A percentile compares a stretch with the other conserved stretches of the same genome.
These are phyloP conservation scores for Eucalyptus curtisii DNA, from an alignment of 345 rosid species.

Conservation along the genomic window DNA sequence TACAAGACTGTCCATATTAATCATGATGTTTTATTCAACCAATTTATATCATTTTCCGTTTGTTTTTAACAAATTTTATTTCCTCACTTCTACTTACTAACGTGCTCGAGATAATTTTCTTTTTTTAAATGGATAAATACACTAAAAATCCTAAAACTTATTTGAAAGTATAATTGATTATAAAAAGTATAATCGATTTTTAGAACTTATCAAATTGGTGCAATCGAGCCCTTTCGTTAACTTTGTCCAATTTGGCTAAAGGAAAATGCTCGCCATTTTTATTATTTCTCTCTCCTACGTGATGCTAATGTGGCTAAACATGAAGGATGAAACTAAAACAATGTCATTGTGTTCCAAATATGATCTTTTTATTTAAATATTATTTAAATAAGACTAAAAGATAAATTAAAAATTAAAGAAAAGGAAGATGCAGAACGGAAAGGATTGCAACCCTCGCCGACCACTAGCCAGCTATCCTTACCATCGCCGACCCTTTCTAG, in stretches of 20 bases:
- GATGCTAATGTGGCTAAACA: too few species aligned
- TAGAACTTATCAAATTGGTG: background rate
- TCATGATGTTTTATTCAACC: background rate
- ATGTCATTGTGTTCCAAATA: too few species aligned
- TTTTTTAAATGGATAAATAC: background rate
- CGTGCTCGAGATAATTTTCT: background rate
- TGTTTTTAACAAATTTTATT: background rate
- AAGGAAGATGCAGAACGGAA: rapidly evolving
- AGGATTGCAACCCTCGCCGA: background rate
- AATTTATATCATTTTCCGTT: background rate
- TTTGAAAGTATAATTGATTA: too few species aligned
- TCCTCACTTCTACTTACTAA: background rate
- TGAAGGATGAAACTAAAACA: too few species aligned
- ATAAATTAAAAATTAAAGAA: too few species aligned
- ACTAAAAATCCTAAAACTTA: background rate
- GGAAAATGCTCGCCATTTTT: background rate
- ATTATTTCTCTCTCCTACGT: too few species aligned
- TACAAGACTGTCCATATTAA: background rate
- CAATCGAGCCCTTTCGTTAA: too few species aligned
- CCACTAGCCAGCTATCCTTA: background rate
- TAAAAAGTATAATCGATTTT: too few species aligned
- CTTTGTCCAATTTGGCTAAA: background rate
- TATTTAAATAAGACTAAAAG: too few species aligned
- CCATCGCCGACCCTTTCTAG: too few species aligned
- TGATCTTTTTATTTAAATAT: too few species aligned